Conservation (phyloP, 225 moss, liverwort and hornwort genomes). For the Physcomitrellopsis africana region DNA sequence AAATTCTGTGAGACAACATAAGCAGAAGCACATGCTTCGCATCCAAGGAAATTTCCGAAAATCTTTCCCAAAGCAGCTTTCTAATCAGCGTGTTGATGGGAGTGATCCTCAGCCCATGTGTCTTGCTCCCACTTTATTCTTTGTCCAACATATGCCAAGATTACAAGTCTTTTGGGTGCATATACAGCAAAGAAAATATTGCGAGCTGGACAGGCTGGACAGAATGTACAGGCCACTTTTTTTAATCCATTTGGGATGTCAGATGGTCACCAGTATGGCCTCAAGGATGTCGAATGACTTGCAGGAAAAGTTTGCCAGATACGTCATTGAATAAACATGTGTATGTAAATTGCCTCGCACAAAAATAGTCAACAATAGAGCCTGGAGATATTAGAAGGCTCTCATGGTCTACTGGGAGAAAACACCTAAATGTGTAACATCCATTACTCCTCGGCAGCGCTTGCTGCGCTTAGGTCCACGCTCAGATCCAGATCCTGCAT, state of each 20-base stretch:
- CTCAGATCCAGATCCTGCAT: too few species aligned
- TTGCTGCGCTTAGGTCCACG: too few species aligned
- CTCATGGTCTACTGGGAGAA: conserved; percentile 20
- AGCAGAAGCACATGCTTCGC: too few species aligned
- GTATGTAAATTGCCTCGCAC: conserved; percentile 24
- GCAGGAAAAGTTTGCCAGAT: conserved; percentile 14
- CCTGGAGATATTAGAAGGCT: conserved; percentile 12
- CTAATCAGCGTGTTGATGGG: too few species aligned
- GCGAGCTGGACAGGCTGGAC: not conserved
- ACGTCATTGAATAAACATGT: conserved; percentile 25
- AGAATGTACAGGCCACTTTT: not conserved
- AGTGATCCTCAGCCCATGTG: not conserved
- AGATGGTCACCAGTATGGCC: conserved; percentile 3
- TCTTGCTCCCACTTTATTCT: conserved; percentile 7
- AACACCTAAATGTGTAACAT: conserved; percentile 27
- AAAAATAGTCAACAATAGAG: conserved; percentile 28
- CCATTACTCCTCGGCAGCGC: not conserved
- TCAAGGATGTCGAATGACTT: conserved; percentile 18
- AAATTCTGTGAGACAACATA: too few species aligned
- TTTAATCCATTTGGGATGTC: conserved; percentile 8
- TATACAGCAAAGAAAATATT: not conserved
- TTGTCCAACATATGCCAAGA: not conserved
- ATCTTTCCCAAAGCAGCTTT: too few species aligned
- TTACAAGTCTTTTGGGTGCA: not conserved
- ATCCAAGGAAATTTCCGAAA: too few species aligned